These are phyloP conservation scores for Tolypocladium pustulatum DNA, from an alignment of 2,329 filamentous ascomycete genomes.

Conservation along the genomic window DNA sequence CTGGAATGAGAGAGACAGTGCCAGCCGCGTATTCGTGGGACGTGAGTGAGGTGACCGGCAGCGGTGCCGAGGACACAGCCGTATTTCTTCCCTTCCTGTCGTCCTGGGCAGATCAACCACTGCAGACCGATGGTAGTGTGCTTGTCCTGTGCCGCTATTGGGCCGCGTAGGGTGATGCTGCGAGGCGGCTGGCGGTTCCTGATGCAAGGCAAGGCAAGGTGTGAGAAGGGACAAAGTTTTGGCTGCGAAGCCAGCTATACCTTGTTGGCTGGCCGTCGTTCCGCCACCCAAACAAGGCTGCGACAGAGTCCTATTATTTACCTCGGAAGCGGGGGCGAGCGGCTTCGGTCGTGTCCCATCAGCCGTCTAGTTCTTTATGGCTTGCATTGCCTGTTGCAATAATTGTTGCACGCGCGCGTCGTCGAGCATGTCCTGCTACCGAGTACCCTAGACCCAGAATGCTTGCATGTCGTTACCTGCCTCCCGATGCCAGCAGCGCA, in stretches of 20 bases:
- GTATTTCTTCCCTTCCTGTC: not conserved
- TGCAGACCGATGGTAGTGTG: not conserved
- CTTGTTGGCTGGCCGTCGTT: not conserved
- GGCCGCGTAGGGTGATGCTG: not conserved
- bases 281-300: not conserved
- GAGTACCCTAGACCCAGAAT: not conserved
- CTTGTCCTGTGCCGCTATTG: not conserved
- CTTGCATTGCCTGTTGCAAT: not conserved
- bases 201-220: not conserved
- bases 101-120: not conserved
- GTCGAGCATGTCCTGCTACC: not conserved
- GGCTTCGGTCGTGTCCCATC: not conserved
- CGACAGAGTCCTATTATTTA: not conserved
- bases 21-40: not conserved
- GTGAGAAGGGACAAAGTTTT: not conserved
- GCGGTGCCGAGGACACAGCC: not conserved
- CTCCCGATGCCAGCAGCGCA: not conserved
- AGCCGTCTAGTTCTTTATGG: not conserved
- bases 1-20: not conserved
- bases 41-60: not conserved
- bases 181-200: not conserved
- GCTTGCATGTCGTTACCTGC: not conserved
- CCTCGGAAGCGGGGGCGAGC: conserved; percentile 3
- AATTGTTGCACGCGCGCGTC: not conserved
- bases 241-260: not conserved